Conservation (phyloP, 2,329 filamentous ascomycete genomes). For the Exophiala sp. region DNA sequence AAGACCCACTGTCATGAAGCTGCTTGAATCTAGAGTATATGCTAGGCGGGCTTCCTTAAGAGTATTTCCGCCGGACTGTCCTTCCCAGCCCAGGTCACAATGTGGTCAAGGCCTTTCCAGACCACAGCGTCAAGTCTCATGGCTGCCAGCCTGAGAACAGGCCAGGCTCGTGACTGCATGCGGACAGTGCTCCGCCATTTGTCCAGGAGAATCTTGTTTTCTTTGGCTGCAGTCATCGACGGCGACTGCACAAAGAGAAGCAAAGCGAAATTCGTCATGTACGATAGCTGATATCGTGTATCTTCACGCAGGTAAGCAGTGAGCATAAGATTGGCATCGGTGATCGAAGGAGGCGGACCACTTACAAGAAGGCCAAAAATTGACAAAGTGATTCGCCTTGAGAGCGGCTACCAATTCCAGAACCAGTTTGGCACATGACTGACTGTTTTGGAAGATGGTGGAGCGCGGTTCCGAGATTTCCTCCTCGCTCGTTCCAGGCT, state of each 20-base stretch:
- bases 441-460: constrained; percentile 15
- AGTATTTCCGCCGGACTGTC: constrained; percentile 18
- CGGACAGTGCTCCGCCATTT: constrained; percentile 12
- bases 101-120: constrained; percentile 9
- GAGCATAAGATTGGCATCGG: constrained; percentile 1
- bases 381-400: constrained; percentile 11
- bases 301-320: constrained; percentile 4
- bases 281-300: constrained; percentile 12
- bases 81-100: constrained; percentile 9
- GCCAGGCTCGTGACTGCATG: constrained; percentile 15
- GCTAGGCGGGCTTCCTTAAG: constrained; percentile 24
- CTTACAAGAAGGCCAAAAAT: constrained; percentile 17
- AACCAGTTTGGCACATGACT: constrained; percentile 12
- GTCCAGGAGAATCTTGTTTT: constrained; percentile 10
- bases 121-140: constrained; percentile 12
- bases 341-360: neutral
- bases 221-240: constrained; percentile 5
- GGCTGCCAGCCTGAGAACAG: constrained; percentile 12
- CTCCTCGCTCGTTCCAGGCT: constrained; percentile 5
- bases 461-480: constrained; percentile 3
- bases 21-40: too few species aligned
- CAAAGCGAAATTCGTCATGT: constrained; percentile 13
- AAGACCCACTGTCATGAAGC: too few species aligned
- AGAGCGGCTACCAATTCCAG: constrained; percentile 11
- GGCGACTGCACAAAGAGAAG: constrained; percentile 16